Conservation (phyloP, 768 basidiomycete genomes). For the Kwoniella sp. region DNA sequence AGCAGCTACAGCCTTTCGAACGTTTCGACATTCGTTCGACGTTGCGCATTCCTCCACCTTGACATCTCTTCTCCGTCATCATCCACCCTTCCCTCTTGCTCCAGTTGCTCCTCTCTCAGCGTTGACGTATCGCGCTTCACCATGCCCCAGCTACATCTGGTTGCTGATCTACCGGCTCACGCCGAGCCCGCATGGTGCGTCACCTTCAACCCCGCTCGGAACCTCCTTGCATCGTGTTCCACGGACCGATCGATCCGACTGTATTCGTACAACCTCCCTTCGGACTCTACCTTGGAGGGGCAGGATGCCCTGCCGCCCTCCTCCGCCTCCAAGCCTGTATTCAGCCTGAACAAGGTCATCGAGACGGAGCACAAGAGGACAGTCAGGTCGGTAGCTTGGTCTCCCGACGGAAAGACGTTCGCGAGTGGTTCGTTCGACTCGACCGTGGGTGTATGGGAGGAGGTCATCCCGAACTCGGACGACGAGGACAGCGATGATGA, state of each 20-base stretch:
- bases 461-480: constrained; percentile 53
- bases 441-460: constrained; percentile 86
- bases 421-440: constrained; percentile 93
- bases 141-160: constrained; percentile 43
- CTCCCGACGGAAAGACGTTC: constrained; percentile 77
- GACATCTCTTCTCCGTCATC: neutral
- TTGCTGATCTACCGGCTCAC: constrained; percentile 54
- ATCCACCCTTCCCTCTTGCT: neutral
- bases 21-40: no score
- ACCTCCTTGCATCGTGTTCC: constrained; percentile 86
- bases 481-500: constrained; percentile 48
- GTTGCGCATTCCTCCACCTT: constrained; percentile 1
- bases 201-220: constrained; percentile 79
- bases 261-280: constrained; percentile 60
- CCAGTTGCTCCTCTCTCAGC: neutral
- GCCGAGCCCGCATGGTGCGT: constrained; percentile 80
- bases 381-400: constrained; percentile 80
- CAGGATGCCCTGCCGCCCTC: constrained; percentile 25
- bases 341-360: constrained; percentile 60
- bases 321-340: constrained; percentile 20
- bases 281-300: constrained; percentile 21
- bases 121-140: neutral
- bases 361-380: constrained; percentile 82
- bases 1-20: no score
- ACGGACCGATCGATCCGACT: constrained; percentile 87